Evolutionary conservation across 768 basidiomycete species (phyloP), one percentile per base, ranked within the genome.

Genomic region (Auriculariales sp.): DNA sequence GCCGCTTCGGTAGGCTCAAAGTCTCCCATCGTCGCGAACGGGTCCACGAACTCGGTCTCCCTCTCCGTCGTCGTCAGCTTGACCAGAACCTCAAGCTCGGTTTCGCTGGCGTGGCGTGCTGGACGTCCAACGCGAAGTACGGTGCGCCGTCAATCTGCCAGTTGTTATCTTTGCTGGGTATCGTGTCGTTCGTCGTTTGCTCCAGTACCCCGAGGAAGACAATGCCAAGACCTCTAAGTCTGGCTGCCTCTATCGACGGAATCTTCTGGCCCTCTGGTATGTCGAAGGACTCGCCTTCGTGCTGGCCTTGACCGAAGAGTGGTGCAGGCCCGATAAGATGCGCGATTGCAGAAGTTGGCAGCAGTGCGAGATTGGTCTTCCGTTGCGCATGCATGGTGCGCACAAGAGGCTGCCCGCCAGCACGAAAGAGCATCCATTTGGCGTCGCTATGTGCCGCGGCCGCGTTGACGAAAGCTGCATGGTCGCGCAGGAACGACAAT

Each of bases 191-290:
- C 0, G 68, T 58, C 4, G 62, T 54, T 5, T 63, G 59, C 53
- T 75, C 88, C 56, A 79, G 73, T 44, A 91, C 63, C 25, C 90
- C 90, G 17, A 93, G 77, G 62, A 93, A 93, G 32, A 90, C 78
- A 53, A 89, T 61, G 0, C 72, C 75, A 1, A 70, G 61, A 10
- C 77, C 77, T 24, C 69, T 71, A 52, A 85, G 67, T 15, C 87
- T 73, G 1, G 72, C 74, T 4, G 79, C 72, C 56, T 82, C 76
- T 2, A 77, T 62, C 3, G 61, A 50, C 10, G 64, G 57, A 14
- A 59, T 17, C 28, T 53, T 49, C 33, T 10, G 46, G 17, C 46
- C 55, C 30, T 58, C 66, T 11, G 49, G 55, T 46, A 45, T 35
- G 17, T 53, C 48, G 46, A 53, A 55, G 1, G 50, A 28, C 47